A percentile compares a stretch with the other conserved stretches of the same genome.
Evolutionary conservation across 805 yeast species (phyloP).

Genomic region (Lipomyces sp.): DNA sequence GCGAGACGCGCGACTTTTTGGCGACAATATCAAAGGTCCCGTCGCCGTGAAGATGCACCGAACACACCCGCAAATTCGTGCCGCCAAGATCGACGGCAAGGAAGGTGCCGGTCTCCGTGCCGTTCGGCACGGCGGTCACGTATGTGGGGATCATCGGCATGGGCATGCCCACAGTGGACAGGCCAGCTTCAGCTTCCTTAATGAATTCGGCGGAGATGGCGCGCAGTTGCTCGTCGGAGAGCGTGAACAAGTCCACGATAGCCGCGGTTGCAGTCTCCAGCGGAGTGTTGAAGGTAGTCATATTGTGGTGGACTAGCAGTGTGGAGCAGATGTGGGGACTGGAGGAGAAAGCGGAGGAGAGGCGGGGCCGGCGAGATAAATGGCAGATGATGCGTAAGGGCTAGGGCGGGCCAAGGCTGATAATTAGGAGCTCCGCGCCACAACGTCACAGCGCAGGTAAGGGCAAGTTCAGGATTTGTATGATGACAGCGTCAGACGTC

Average conservation of each 20-base stretch:
- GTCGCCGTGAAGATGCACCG: conserved; percentile 58
- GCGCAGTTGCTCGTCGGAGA: conserved; percentile 23
- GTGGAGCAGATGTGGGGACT: neutral
- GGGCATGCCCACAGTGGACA: conserved; percentile 33
- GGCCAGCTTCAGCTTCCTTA: conserved; percentile 32
- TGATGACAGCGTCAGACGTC: too few species aligned
- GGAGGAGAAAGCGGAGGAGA: neutral
- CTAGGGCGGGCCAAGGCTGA: too few species aligned
- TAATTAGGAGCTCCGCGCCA: too few species aligned
- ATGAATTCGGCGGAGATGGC: conserved; percentile 32
- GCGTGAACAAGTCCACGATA: conserved; percentile 3
- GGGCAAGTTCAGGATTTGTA: too few species aligned
- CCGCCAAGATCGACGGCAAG: conserved; percentile 96
- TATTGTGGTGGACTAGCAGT: neutral
- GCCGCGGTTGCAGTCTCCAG: conserved; percentile 1
- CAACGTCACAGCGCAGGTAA: too few species aligned
- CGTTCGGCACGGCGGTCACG: conserved; percentile 76
- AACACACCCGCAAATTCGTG: conserved; percentile 92
- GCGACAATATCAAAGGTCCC: conserved; percentile 78
- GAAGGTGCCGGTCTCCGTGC: conserved; percentile 75
- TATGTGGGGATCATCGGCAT: conserved; percentile 83
- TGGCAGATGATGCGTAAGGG: too few species aligned
- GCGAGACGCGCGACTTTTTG: conserved; percentile 74
- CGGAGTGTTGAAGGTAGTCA: too few species aligned
- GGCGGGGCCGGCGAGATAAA: neutral